Evolutionary conservation across 768 basidiomycete species (phyloP).

Genomic region (Pisolithus microcarpus): DNA sequence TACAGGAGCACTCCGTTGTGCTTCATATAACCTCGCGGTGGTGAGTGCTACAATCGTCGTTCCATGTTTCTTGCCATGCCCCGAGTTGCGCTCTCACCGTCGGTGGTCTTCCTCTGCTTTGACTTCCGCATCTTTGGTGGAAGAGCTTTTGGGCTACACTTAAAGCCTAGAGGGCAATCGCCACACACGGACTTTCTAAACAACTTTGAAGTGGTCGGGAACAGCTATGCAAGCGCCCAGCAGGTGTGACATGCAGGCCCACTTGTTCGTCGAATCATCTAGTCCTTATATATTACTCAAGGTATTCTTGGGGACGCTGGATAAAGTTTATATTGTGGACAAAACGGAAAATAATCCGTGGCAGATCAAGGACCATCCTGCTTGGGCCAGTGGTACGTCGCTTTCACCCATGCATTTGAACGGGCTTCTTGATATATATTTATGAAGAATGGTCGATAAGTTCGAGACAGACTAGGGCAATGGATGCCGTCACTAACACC

Average conservation of each 20-base stretch:
- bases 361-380: slow-evolving; percentile 59
- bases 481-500: slow-evolving; percentile 73
- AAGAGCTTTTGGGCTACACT: neutral
- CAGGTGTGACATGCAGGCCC: slow-evolving; percentile 38
- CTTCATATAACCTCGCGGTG: neutral
- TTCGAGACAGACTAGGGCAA: slow-evolving; percentile 51
- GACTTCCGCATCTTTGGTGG: slow-evolving; percentile 3
- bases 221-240: slow-evolving; percentile 68
- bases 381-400: slow-evolving; percentile 55
- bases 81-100: neutral
- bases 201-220: slow-evolving; percentile 61
- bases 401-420: neutral
- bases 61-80: neutral
- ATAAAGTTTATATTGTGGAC: slow-evolving; percentile 63
- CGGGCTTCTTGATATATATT: neutral
- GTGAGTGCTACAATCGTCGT: neutral
- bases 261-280: neutral
- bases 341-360: slow-evolving; percentile 73
- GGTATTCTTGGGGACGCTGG: slow-evolving; percentile 38
- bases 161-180: slow-evolving; percentile 44
- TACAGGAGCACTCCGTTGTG: neutral
- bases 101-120: neutral
- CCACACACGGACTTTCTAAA: slow-evolving; percentile 37
- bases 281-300: slow-evolving; percentile 6
- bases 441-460: slow-evolving; percentile 46